phyloP scores from a whole-genome alignment of 371 early-diverging fungal species.

The Gilbertella persicaria region DNA sequence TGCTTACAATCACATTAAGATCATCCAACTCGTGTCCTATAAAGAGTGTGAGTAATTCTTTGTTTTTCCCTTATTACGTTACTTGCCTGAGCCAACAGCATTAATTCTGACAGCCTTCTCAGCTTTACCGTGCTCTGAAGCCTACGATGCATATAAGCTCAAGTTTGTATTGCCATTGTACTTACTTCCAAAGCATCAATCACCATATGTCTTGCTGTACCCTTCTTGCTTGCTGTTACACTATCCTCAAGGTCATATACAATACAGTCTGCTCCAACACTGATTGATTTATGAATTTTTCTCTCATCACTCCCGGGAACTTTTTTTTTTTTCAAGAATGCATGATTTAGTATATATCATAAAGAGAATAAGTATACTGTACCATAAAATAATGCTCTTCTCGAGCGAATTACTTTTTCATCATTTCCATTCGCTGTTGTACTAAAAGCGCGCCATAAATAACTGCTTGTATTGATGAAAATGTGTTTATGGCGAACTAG shows the following conservation, averaged over 20 bases:
- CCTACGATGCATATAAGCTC: slow-evolving; percentile 33
- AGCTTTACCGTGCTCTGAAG: slow-evolving; percentile 64
- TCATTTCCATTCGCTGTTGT: slow-evolving; percentile 6
- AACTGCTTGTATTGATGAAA: background rate
- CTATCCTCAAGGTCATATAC: slow-evolving; percentile 94
- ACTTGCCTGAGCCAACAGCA: slow-evolving; percentile 74
- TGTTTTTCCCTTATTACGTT: background rate
- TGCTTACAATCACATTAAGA: slow-evolving; percentile 71
- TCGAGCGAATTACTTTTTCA: slow-evolving; percentile 22
- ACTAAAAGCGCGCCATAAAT: slow-evolving; percentile 13
- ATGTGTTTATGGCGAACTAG: background rate
- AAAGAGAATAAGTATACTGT: slow-evolving; percentile 7
- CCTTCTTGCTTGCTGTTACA: slow-evolving; percentile 81
- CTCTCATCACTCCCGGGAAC: slow-evolving; percentile 91
- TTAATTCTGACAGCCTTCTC: slow-evolving; percentile 91
- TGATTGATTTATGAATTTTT: slow-evolving; percentile 79
- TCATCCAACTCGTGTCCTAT: slow-evolving; percentile 79
- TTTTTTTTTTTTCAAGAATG: slow-evolving; percentile 13
- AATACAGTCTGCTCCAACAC: slow-evolving; percentile 73
- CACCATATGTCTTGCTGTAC: slow-evolving; percentile 74
- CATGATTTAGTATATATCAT: background rate
- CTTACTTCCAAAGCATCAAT: slow-evolving; percentile 73
- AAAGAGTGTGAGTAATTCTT: background rate
- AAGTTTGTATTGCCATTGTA: background rate
- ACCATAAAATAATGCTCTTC: slow-evolving; percentile 53